Evolutionary conservation across 768 basidiomycete species (phyloP).

Genomic region (Leucocoprinus leucothites): DNA sequence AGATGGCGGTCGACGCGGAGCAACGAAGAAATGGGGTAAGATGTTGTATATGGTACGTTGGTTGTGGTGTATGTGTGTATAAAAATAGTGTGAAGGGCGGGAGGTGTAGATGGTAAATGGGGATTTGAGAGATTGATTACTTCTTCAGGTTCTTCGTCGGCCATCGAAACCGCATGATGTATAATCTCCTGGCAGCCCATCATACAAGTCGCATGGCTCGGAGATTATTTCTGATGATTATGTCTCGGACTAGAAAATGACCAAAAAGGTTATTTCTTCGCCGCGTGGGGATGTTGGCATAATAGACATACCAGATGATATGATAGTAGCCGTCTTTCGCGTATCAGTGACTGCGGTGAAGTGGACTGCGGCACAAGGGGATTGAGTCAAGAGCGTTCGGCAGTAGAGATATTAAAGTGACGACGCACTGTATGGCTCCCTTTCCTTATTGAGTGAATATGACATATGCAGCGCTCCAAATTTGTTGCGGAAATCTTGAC

Average conservation of each 20-base stretch:
- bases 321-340: conserved; percentile 67
- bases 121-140: background rate
- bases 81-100: background rate
- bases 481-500: conserved; percentile 69
- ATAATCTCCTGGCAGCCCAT: background rate
- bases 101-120: background rate
- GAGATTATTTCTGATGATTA: conserved; percentile 65
- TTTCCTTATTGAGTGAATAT: conserved; percentile 64
- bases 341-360: conserved; percentile 83
- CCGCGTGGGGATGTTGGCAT: background rate
- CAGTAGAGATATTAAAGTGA: background rate
- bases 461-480: conserved; percentile 69
- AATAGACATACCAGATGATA: conserved; percentile 56
- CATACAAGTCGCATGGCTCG: conserved; percentile 54
- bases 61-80: background rate
- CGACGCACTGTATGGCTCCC: conserved; percentile 68
- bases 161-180: background rate
- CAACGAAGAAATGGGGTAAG: background rate
- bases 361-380: conserved; percentile 48
- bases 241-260: conserved; percentile 54
- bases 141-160: background rate
- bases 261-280: conserved; percentile 9
- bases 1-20: background rate
- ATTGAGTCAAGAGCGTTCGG: background rate
- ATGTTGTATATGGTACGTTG: background rate